A percentile compares a stretch with the other conserved stretches of the same genome.
phyloP scores from a whole-genome alignment of 2,329 filamentous ascomycete genomes.

The Aureobasidium sp. region DNA sequence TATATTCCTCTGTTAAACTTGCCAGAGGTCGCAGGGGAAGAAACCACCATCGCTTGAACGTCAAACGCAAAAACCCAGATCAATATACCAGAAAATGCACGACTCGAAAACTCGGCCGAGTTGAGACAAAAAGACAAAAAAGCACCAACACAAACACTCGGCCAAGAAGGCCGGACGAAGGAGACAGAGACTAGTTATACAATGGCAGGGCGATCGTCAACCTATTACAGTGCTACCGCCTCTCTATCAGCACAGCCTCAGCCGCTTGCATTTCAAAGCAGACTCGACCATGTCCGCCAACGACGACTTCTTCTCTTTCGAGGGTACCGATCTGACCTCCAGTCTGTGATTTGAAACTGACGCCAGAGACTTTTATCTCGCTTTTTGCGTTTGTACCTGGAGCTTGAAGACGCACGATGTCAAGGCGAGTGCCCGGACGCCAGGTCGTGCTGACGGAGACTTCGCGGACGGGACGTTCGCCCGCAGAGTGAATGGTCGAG shows the following conservation, averaged over 20 bases:
- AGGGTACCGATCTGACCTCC: background rate
- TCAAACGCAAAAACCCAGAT: background rate
- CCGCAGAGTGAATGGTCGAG: constrained; percentile 5
- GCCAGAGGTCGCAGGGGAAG: background rate
- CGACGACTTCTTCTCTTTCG: background rate
- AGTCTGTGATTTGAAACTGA: constrained; percentile 6
- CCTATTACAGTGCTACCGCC: background rate
- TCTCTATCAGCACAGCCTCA: constrained; percentile 4
- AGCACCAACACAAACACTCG: background rate
- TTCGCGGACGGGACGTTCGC: constrained; percentile 7
- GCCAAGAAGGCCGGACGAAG: background rate
- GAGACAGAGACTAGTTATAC: background rate
- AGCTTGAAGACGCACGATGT: background rate
- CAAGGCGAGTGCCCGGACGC: background rate
- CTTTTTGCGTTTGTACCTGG: constrained; percentile 12
- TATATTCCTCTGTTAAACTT: background rate
- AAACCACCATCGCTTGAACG: background rate
- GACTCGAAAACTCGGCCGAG: background rate
- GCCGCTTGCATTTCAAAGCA: constrained; percentile 6
- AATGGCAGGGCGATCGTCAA: background rate
- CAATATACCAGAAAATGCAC: background rate
- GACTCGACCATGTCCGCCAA: background rate
- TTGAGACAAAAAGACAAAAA: background rate
- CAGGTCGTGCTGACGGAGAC: background rate
- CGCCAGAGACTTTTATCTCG: background rate